Evolutionary conservation across 768 basidiomycete species (phyloP).

Genomic region (Hemileccinum rubropunctum): DNA sequence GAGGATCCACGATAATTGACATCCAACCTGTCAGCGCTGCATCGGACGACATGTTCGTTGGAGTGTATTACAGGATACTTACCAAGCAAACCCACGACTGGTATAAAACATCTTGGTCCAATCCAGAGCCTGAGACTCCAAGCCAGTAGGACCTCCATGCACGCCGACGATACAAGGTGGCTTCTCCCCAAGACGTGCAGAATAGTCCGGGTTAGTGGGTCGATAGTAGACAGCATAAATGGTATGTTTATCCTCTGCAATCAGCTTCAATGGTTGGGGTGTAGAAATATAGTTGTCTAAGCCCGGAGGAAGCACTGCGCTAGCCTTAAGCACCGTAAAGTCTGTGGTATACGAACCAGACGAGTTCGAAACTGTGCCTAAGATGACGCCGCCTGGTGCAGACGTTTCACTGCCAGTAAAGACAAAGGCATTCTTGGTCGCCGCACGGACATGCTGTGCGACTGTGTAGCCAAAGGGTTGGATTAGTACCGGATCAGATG

Average conservation of each 20-base stretch:
- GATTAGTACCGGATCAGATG: slow-evolving; percentile 3
- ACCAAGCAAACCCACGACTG: slow-evolving; percentile 69
- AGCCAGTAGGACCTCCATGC: slow-evolving; percentile 69
- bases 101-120: slow-evolving; percentile 64
- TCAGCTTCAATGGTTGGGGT: slow-evolving; percentile 4
- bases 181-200: slow-evolving; percentile 42
- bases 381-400: slow-evolving; percentile 8
- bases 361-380: slow-evolving; percentile 4
- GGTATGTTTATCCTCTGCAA: slow-evolving; percentile 13
- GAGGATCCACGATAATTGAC: slow-evolving; percentile 77
- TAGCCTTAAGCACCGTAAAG: slow-evolving; percentile 6
- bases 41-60: neutral
- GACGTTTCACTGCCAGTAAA: slow-evolving; percentile 5
- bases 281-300: slow-evolving; percentile 9
- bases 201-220: slow-evolving; percentile 59
- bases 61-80: slow-evolving; percentile 8
- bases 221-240: slow-evolving; percentile 59
- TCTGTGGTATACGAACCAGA: slow-evolving; percentile 7
- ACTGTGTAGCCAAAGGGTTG: slow-evolving; percentile 5
- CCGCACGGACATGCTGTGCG: slow-evolving; percentile 12
- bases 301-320: slow-evolving; percentile 7
- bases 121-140: slow-evolving; percentile 43
- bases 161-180: slow-evolving; percentile 64
- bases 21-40: slow-evolving; percentile 46
- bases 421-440: slow-evolving; percentile 1